These are phyloP conservation scores for Rhizophagus sp. DNA, from an alignment of 192 early-diverging fungal species.

Conservation along the genomic window DNA sequence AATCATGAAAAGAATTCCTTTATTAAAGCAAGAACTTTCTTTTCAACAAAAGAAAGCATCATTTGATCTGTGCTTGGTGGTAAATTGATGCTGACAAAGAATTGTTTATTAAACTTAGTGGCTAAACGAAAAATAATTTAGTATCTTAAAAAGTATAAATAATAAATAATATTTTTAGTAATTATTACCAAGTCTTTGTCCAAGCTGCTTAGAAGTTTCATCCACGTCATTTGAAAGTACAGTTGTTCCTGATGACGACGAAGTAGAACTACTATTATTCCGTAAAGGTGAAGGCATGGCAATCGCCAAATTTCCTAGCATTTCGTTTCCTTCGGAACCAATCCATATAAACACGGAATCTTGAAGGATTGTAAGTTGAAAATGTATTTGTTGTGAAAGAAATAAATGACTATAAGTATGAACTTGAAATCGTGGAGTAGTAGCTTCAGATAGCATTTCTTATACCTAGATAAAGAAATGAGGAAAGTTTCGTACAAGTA, in stretches of 20 bases:
- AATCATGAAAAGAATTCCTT: conserved; percentile 11
- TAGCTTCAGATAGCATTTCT: conserved; percentile 15
- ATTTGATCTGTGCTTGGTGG: conserved; percentile 1
- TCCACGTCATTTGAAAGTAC: conserved; percentile 14
- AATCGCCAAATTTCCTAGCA: conserved; percentile 28
- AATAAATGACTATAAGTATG: conserved; percentile 10
- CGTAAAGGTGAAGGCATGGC: conserved; percentile 12
- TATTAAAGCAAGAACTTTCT: conserved; percentile 11
- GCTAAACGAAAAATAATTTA: conserved; percentile 4
- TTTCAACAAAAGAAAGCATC: conserved; percentile 16
- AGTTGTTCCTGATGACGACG: conserved; percentile 4
- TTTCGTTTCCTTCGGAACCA: conserved; percentile 18
- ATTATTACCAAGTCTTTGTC: conserved; percentile 27
- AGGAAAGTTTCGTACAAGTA: too few relatives aligned
- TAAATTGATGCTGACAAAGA: conserved; percentile 28
- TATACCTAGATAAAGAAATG: too few relatives aligned
- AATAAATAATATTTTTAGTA: too few relatives aligned
- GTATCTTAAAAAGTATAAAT: background rate
- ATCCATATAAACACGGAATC: conserved; percentile 27
- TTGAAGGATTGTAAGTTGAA: conserved; percentile 11
- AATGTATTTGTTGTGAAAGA: background rate
- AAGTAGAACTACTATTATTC: background rate
- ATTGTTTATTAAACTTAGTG: conserved; percentile 29
- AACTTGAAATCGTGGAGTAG: conserved; percentile 19
- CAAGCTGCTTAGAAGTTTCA: conserved; percentile 28